A percentile compares a stretch with the other conserved stretches of the same genome.
These are phyloP conservation scores for Omphalotus olearius DNA, from an alignment of 1,284 basidiomycete genomes.

Conservation along the genomic window DNA sequence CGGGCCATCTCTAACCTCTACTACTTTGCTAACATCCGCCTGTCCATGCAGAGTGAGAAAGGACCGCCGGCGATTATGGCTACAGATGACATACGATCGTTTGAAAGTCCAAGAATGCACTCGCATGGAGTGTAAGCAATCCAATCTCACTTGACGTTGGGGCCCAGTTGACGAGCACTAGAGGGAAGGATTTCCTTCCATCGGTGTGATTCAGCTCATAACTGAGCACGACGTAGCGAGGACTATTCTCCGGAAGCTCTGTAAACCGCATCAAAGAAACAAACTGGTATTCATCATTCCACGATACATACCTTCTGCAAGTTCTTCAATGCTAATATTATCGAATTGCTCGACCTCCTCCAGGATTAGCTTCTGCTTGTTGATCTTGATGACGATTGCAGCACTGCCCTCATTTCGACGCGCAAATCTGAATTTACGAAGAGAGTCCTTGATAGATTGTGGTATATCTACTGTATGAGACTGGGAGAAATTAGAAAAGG, in stretches of 20 bases:
- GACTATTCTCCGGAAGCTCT: slow-evolving; percentile 91
- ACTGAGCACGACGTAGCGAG: slow-evolving; percentile 77
- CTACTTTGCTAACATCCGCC: slow-evolving; percentile 71
- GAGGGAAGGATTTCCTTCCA: slow-evolving; percentile 81
- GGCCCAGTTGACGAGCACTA: slow-evolving; percentile 85
- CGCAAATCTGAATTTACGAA: slow-evolving; percentile 82
- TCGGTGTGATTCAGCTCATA: slow-evolving; percentile 82
- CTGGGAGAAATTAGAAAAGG: slow-evolving; percentile 29
- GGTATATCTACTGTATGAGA: slow-evolving; percentile 83
- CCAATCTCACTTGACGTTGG: slow-evolving; percentile 73
- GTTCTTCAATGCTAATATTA: slow-evolving; percentile 73
- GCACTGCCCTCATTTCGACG: slow-evolving; percentile 65
- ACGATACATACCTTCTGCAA: slow-evolving; percentile 66
- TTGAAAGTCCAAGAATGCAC: slow-evolving; percentile 78
- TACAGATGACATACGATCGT: slow-evolving; percentile 48
- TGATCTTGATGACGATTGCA: slow-evolving; percentile 84
- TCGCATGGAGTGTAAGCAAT: slow-evolving; percentile 81
- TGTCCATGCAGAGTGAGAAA: slow-evolving; percentile 23
- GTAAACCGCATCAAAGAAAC: slow-evolving; percentile 1
- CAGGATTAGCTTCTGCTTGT: slow-evolving; percentile 76
- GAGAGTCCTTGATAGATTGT: slow-evolving; percentile 64
- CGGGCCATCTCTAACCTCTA: slow-evolving; percentile 78
- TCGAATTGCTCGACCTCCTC: slow-evolving; percentile 80
- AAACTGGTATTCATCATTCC: neutral
- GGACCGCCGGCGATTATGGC: too few relatives aligned